Conservation (phyloP, 352 stramenopile species). For the Globisporangium iwayamae region DNA sequence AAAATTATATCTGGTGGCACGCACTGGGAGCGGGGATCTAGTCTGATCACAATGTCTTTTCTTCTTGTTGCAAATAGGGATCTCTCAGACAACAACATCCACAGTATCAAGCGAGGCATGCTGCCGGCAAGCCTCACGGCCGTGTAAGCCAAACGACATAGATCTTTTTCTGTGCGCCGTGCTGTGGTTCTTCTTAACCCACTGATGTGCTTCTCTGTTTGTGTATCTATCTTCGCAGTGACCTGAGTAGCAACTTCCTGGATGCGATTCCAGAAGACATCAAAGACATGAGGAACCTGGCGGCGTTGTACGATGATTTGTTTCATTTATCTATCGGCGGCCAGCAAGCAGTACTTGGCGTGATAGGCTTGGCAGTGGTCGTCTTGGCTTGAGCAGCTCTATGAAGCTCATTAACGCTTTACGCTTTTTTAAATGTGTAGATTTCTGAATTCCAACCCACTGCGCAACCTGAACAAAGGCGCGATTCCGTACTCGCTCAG, state of each 20-base stretch:
- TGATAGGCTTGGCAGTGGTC: no score
- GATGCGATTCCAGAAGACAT: slow-evolving; percentile 7
- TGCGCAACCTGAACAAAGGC: not conserved
- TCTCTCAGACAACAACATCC: slow-evolving; percentile 7
- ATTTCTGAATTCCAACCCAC: not conserved
- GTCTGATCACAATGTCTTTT: not conserved
- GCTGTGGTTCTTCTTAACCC: no score
- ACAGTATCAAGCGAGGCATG: not conserved
- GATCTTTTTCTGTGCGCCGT: no score
- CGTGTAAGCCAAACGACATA: not conserved
- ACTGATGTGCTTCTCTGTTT: no score
- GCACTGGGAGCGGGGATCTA: no score
- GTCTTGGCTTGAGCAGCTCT: no score
- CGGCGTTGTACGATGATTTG: slow-evolving; percentile 1
- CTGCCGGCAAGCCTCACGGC: not conserved
- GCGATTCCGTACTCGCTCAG: slow-evolving; percentile 2
- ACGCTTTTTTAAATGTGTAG: not conserved
- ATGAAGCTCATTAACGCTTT: no score
- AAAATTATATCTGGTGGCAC: no score
- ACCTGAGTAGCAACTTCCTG: not conserved
- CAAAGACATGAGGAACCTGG: not conserved
- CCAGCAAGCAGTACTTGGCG: no score
- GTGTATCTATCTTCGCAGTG: not conserved
- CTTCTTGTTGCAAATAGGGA: not conserved
- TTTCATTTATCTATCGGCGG: not conserved